Evolutionary conservation across 257 asterid species (phyloP).

Genomic region (Prunella vulgaris): DNA sequence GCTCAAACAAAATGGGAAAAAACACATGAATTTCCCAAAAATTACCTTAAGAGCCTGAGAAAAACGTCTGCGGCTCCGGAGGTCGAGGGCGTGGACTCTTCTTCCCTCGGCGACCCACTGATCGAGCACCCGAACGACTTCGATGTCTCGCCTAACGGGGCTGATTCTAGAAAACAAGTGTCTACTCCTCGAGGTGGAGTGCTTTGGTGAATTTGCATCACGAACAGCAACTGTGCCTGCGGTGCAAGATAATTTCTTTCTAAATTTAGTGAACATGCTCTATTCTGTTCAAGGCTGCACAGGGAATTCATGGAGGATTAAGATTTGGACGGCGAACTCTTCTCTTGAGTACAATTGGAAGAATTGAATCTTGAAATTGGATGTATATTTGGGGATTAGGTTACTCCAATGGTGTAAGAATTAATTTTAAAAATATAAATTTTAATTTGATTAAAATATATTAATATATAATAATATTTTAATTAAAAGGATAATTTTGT

Average conservation of each 20-base stretch:
- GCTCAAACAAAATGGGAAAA: neutral
- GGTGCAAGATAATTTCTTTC: slow-evolving; percentile 16
- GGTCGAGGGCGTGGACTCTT: slow-evolving; percentile 36
- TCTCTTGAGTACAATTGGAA: too few species aligned
- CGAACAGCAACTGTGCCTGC: slow-evolving; percentile 1
- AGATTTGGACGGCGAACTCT: too few species aligned
- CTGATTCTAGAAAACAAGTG: slow-evolving; percentile 55
- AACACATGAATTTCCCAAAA: neutral
- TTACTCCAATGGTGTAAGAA: too few species aligned
- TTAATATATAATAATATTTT: too few species aligned
- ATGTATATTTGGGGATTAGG: too few species aligned
- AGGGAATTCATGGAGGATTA: too few species aligned
- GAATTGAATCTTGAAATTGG: too few species aligned
- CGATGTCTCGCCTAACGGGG: slow-evolving; percentile 35
- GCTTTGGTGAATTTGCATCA: slow-evolving; percentile 15
- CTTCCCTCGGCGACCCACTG: slow-evolving; percentile 63
- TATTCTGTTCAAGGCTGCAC: slow-evolving; percentile 22
- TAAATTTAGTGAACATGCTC: slow-evolving; percentile 17
- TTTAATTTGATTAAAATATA: too few species aligned
- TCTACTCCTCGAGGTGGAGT: slow-evolving; percentile 29
- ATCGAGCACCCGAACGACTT: slow-evolving; percentile 42
- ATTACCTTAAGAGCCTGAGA: slow-evolving; percentile 55
- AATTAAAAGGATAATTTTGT: too few species aligned
- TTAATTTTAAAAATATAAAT: too few species aligned
- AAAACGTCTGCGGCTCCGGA: slow-evolving; percentile 51